phyloP scores from a whole-genome alignment of 805 yeast genomes.

The Diddensiella santjacobensis region DNA sequence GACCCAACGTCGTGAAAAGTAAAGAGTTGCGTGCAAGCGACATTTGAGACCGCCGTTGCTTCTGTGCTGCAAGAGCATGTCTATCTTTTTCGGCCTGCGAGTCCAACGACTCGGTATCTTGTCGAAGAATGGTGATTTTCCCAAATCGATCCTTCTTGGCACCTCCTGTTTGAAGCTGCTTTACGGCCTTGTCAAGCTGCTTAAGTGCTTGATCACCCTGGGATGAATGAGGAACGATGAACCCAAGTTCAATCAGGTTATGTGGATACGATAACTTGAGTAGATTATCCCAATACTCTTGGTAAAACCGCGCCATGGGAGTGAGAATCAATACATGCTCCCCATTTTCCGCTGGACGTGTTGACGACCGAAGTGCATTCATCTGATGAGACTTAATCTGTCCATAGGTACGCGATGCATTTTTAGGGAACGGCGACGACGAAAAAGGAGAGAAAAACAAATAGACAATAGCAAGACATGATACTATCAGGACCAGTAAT shows the following conservation, averaged over 20 bases:
- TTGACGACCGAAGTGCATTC: conserved; percentile 69
- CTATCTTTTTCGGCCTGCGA: conserved; percentile 82
- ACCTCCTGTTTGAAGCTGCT: conserved; percentile 62
- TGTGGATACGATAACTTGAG: conserved; percentile 76
- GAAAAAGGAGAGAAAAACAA: conserved; percentile 15
- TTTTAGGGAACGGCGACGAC: conserved; percentile 8
- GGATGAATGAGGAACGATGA: conserved; percentile 77
- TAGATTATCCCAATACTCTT: conserved; percentile 84
- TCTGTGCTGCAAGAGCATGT: conserved; percentile 83
- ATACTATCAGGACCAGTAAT: conserved; percentile 11
- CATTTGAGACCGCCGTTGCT: conserved; percentile 85
- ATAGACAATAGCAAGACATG: conserved; percentile 12
- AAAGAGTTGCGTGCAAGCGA: conserved; percentile 91
- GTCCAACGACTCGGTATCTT: conserved; percentile 71
- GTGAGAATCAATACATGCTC: conserved; percentile 85
- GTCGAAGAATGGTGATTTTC: conserved; percentile 84
- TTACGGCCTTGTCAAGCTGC: conserved; percentile 70
- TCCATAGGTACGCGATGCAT: conserved; percentile 3
- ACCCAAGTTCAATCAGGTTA: conserved; percentile 79
- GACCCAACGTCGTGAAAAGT: conserved; percentile 81
- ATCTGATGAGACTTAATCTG: conserved; percentile 65
- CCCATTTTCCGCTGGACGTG: conserved; percentile 66
- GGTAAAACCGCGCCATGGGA: conserved; percentile 84
- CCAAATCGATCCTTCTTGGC: conserved; percentile 56
- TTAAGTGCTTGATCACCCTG: conserved; percentile 80